phyloP scores from a whole-genome alignment of 345 rosid species.

The Rhodomyrtus tomentosa region DNA sequence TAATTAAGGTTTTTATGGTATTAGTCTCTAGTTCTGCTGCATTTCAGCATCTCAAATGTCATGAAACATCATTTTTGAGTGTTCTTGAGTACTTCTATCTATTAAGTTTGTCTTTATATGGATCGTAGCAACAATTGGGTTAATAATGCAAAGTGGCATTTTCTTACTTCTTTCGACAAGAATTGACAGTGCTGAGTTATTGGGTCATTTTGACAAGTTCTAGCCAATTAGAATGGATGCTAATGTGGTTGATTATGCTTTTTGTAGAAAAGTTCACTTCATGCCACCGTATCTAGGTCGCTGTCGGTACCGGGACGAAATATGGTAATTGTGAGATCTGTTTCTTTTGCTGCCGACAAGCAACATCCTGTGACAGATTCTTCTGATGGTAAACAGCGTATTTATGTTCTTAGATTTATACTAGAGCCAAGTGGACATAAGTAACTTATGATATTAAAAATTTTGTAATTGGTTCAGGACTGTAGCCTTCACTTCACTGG shows the following conservation, averaged over 20 bases:
- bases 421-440: background rate
- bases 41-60: background rate
- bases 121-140: background rate
- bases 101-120: background rate
- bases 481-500: background rate
- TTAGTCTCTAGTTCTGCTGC: background rate
- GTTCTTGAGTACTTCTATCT: background rate
- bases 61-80: background rate
- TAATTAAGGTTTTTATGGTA: background rate
- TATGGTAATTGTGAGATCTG: conserved; percentile 65
- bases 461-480: background rate
- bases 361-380: conserved; percentile 23
- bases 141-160: background rate
- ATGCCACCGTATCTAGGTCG: conserved; percentile 60
- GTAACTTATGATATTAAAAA: background rate
- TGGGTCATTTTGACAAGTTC: background rate
- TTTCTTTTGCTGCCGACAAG: conserved; percentile 45
- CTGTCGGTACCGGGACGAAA: conserved; percentile 62
- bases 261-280: conserved; percentile 45
- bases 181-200: background rate
- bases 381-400: conserved; percentile 26
- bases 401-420: background rate
- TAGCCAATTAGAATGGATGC: background rate
- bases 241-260: conserved; percentile 2
- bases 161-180: background rate